These are phyloP conservation scores for Rhizopogon vulgaris DNA, from an alignment of 768 basidiomycete genomes.

Conservation along the genomic window DNA sequence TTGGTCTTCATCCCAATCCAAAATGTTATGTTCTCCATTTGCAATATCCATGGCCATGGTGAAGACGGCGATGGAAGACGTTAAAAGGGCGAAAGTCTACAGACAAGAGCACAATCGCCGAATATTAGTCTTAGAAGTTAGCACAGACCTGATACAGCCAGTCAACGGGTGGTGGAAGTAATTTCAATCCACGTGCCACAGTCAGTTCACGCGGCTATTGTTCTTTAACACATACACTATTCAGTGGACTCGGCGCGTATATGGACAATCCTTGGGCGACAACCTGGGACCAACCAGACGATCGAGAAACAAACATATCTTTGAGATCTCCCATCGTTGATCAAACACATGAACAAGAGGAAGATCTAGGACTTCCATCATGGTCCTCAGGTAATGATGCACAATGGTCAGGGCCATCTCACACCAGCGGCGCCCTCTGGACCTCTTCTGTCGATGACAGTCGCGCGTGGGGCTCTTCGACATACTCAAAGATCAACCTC, in stretches of 20 bases:
- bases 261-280: slow-evolving; percentile 81
- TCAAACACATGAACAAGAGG: slow-evolving; percentile 33
- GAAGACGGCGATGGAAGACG: neutral
- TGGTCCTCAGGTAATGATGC: slow-evolving; percentile 45
- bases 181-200: neutral
- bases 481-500: slow-evolving; percentile 8
- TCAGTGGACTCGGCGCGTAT: neutral
- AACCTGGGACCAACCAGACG: slow-evolving; percentile 53
- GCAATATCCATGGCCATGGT: slow-evolving; percentile 24
- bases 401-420: slow-evolving; percentile 45
- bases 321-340: slow-evolving; percentile 7
- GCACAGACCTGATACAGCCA: slow-evolving; percentile 1
- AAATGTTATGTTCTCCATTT: slow-evolving; percentile 30
- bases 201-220: no score
- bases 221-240: neutral
- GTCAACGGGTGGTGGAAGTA: neutral
- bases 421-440: slow-evolving; percentile 38
- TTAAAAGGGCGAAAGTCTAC: slow-evolving; percentile 1
- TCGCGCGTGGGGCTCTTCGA: slow-evolving; percentile 7
- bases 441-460: slow-evolving; percentile 5
- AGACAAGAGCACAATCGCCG: slow-evolving; percentile 1
- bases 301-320: slow-evolving; percentile 10
- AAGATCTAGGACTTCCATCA: slow-evolving; percentile 50
- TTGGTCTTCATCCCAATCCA: slow-evolving; percentile 70
- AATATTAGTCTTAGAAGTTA: neutral